Evolutionary conservation across 2,329 filamentous ascomycete species (phyloP), one percentile per base, ranked within the genome.

Genomic region (Talaromyces funiculosus): DNA sequence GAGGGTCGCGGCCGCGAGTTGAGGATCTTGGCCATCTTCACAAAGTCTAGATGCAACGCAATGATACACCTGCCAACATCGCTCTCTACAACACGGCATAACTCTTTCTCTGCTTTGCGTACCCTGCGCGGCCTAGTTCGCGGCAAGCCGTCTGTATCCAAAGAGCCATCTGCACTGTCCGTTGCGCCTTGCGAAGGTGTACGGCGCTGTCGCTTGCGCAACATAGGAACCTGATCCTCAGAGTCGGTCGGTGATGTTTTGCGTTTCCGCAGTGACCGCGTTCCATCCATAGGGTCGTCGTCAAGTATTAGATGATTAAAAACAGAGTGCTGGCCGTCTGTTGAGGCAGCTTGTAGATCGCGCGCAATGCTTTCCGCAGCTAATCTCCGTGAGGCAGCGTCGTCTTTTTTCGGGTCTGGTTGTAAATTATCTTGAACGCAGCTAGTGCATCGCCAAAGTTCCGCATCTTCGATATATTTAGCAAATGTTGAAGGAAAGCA

Each of bases 181-280:
- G 45, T 53, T 42, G 56, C 43, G 4, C 51, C 57, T 31, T 65
- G 66, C 43, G 67, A 61, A 20, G 70, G 64, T 12, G 68, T 71
- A 60, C 72, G 75, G 26, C 74, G 73, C 45, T 69, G 70, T 59
- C 76, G 68, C 64, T 65, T 88, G 81, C 64, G 90, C 80, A 64
- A 77, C 24, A 73, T 67, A 22, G 72, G 71, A 2, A 67, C 65
- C 54, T 73, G 69, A 55, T 75, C 79, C 53, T 88, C 86, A 14
- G 68, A 80, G 61, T 85, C 83, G 12, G 83, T 80, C 3, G 89
- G 88, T 1, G 90, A 91, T 18, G 90, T 87, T 73, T 93, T 96
- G 58, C 92, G 86, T 76, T 96, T 96, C 62, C 92, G 84, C 62
- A 96, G 78, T 33, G 89, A 84, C 57, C 91, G 87, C 8, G 90